phyloP scores from a whole-genome alignment of 2,329 filamentous ascomycete species.

The Aspergillus sp. region DNA sequence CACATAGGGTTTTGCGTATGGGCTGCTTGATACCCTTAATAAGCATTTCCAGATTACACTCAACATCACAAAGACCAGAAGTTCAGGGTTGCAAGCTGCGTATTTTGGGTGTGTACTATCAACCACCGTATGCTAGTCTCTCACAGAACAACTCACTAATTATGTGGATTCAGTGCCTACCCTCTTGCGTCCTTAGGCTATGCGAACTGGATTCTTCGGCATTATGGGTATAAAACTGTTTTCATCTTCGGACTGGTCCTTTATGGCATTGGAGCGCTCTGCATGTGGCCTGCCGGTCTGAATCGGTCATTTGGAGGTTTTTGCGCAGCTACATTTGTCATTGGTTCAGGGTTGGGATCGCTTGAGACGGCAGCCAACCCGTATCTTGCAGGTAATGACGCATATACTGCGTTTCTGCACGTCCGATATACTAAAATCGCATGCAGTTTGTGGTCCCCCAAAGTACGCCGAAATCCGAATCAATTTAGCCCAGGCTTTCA shows the following conservation, averaged over 20 bases:
- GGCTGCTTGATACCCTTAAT: conserved; percentile 52
- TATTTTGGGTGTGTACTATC: conserved; percentile 60
- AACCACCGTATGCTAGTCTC: neutral
- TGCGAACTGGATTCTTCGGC: conserved; percentile 63
- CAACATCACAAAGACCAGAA: conserved; percentile 56
- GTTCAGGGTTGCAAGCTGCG: conserved; percentile 62
- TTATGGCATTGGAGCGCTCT: conserved; percentile 72
- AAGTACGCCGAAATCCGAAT: conserved; percentile 73
- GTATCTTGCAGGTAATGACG: conserved; percentile 59
- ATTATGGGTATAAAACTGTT: conserved; percentile 75
- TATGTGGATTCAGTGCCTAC: conserved; percentile 44
- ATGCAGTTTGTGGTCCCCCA: conserved; percentile 69
- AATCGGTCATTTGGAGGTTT: conserved; percentile 73
- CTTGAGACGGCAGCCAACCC: conserved; percentile 78
- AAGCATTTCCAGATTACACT: conserved; percentile 60
- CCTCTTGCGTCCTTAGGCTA: conserved; percentile 55
- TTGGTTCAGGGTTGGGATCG: conserved; percentile 70
- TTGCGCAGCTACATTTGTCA: conserved; percentile 69
- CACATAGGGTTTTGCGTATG: conserved; percentile 48
- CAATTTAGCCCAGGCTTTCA: conserved; percentile 75
- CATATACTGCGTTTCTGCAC: neutral
- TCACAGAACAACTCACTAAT: neutral
- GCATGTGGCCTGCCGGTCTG: conserved; percentile 81
- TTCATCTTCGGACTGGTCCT: conserved; percentile 73
- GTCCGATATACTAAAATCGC: conserved; percentile 18